Percentiles rank a stretch among this genome's conserved stretches.
These are phyloP conservation scores for Phytomonas francai DNA, from an alignment of 208 protist genomes.

Conservation along the genomic window DNA sequence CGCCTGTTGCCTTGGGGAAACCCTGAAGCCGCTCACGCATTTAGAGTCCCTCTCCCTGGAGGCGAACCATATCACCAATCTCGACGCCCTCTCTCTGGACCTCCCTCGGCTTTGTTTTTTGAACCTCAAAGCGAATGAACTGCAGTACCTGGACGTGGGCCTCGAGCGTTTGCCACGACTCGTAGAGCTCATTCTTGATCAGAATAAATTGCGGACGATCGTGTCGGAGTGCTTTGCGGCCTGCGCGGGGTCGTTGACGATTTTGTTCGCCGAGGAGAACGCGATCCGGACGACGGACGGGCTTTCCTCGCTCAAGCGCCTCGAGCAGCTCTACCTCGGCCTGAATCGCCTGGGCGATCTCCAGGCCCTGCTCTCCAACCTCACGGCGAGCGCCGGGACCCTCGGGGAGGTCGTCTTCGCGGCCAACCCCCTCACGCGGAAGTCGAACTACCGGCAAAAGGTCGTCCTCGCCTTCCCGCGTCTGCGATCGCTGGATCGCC, in stretches of 20 bases:
- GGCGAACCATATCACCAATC: slow-evolving; percentile 69
- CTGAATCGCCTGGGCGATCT: slow-evolving; percentile 74
- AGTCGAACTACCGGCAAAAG: slow-evolving; percentile 56
- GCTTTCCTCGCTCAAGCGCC: slow-evolving; percentile 26
- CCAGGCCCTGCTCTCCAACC: slow-evolving; percentile 25
- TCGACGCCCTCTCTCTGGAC: slow-evolving; percentile 35
- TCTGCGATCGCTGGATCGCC: slow-evolving; percentile 43
- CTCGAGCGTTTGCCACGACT: slow-evolving; percentile 62
- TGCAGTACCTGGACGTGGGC: slow-evolving; percentile 69
- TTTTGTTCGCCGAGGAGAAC: slow-evolving; percentile 77
- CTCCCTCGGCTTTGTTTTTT: slow-evolving; percentile 72
- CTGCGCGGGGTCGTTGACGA: slow-evolving; percentile 43
- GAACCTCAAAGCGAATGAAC: slow-evolving; percentile 85
- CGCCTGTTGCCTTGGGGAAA: slow-evolving; percentile 26
- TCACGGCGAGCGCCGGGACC: slow-evolving; percentile 29
- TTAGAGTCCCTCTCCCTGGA: slow-evolving; percentile 85
- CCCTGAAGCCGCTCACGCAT: slow-evolving; percentile 29
- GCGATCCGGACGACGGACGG: slow-evolving; percentile 56
- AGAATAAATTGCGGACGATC: slow-evolving; percentile 80
- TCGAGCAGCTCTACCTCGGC: slow-evolving; percentile 46
- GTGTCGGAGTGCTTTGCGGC: slow-evolving; percentile 39
- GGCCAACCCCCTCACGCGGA: slow-evolving; percentile 75
- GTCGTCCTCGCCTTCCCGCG: slow-evolving; percentile 35
- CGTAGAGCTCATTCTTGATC: slow-evolving; percentile 87
- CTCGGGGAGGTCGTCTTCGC: slow-evolving; percentile 27